A percentile compares a stretch with the other conserved stretches of the same genome.
phyloP scores from a whole-genome alignment of 345 rosid genomes.

The Sisymbrium altissimum region DNA sequence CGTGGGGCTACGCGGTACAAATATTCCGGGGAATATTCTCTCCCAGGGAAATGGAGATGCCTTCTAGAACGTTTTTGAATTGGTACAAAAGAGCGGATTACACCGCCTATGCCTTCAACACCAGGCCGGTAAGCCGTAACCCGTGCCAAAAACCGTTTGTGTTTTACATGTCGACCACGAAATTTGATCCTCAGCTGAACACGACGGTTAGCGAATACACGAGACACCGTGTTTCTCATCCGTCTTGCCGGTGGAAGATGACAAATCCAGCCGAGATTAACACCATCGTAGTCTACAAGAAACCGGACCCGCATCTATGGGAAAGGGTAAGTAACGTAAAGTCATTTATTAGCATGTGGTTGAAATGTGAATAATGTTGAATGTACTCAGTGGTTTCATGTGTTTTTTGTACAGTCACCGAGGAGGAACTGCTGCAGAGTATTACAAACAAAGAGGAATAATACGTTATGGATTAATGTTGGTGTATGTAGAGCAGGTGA shows the following conservation, averaged over 20 bases:
- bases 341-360: neutral
- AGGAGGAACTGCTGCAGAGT: constrained; percentile 55
- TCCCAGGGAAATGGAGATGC: constrained; percentile 93
- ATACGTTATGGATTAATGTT: constrained; percentile 61
- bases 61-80: constrained; percentile 87
- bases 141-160: constrained; percentile 95
- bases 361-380: neutral
- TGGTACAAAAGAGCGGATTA: constrained; percentile 94
- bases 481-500: constrained; percentile 78
- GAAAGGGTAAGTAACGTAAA: constrained; percentile 53
- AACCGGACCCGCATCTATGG: constrained; percentile 73
- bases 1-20: constrained; percentile 92
- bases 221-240: constrained; percentile 57
- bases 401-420: constrained; percentile 39
- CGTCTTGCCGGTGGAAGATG: constrained; percentile 88
- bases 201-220: constrained; percentile 58
- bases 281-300: constrained; percentile 58
- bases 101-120: constrained; percentile 91
- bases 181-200: constrained; percentile 44
- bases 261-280: constrained; percentile 51
- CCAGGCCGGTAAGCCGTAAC: constrained; percentile 84
- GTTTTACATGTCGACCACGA: constrained; percentile 63
- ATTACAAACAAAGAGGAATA: constrained; percentile 53
- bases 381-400: neutral
- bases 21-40: constrained; percentile 80